Evolutionary conservation across 2,329 filamentous ascomycete genomes (phyloP).

Genomic region (Hansfordia pulvinata): DNA sequence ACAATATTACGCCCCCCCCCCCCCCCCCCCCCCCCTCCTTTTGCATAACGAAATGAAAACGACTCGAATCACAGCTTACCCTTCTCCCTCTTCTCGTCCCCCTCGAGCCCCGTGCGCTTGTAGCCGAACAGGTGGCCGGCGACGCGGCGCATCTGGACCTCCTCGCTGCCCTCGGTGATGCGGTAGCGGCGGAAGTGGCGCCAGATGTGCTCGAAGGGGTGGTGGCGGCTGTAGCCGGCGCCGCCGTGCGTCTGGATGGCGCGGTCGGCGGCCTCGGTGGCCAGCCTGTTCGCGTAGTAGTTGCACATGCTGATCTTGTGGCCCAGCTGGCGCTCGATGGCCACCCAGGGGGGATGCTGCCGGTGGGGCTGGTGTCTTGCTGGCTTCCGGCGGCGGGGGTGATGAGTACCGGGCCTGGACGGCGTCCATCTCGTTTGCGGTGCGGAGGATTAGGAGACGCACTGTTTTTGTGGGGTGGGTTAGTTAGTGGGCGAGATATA

Average conservation of each 20-base stretch:
- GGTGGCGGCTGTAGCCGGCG: slow-evolving; percentile 43
- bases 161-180: slow-evolving; percentile 51
- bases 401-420: too few relatives aligned
- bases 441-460: slow-evolving; percentile 44
- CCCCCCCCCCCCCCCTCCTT: too few relatives aligned
- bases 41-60: too few relatives aligned
- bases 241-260: slow-evolving; percentile 51
- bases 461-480: too few relatives aligned
- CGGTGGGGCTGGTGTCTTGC: slow-evolving; percentile 9
- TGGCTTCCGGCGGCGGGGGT: too few relatives aligned
- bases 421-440: slow-evolving; percentile 46
- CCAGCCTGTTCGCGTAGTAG: slow-evolving; percentile 49
- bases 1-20: too few relatives aligned
- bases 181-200: slow-evolving; percentile 48
- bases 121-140: slow-evolving; percentile 33
- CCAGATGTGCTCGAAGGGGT: slow-evolving; percentile 53
- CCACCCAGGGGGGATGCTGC: slow-evolving; percentile 25
- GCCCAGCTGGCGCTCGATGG: slow-evolving; percentile 43
- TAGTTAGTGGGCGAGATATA: too few relatives aligned
- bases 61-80: slow-evolving; percentile 2
- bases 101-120: slow-evolving; percentile 5
- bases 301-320: slow-evolving; percentile 54
- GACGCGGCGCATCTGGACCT: slow-evolving; percentile 54
- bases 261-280: slow-evolving; percentile 44
- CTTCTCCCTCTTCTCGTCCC: slow-evolving; percentile 1